A percentile compares a stretch with the other conserved stretches of the same genome.
Evolutionary conservation across 805 yeast genomes (phyloP).

Genomic region (Kodamaea hsintzibuensis): DNA sequence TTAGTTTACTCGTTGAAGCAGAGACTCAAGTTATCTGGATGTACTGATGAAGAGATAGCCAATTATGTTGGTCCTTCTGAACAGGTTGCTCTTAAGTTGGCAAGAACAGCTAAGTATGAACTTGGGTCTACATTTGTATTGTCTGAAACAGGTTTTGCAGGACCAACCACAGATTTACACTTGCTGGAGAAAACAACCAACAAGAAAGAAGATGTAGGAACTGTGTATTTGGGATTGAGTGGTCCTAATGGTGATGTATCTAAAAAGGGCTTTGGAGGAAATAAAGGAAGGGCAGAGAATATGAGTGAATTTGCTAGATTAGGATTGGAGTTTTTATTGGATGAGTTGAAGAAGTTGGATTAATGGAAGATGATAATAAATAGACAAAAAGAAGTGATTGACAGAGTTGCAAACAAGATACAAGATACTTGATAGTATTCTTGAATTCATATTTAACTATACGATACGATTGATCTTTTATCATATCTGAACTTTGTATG

Average conservation of each 20-base stretch:
- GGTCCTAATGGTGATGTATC: slow-evolving; percentile 63
- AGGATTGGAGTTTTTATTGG: slow-evolving; percentile 63
- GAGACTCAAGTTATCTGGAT: slow-evolving; percentile 72
- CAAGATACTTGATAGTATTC: no score
- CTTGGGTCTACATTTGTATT: slow-evolving; percentile 80
- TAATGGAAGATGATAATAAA: not conserved
- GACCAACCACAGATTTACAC: slow-evolving; percentile 56
- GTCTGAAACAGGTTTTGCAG: slow-evolving; percentile 88
- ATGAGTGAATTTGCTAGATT: slow-evolving; percentile 74
- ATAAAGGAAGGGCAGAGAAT: slow-evolving; percentile 57
- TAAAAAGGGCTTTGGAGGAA: slow-evolving; percentile 45
- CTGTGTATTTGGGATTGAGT: slow-evolving; percentile 68
- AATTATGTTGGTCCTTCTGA: slow-evolving; percentile 82
- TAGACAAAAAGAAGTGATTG: no score
- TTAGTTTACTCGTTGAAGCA: slow-evolving; percentile 76
- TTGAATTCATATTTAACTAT: no score
- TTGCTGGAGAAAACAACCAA: slow-evolving; percentile 25
- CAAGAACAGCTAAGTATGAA: slow-evolving; percentile 76
- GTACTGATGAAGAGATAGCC: slow-evolving; percentile 69
- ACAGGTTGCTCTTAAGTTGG: slow-evolving; percentile 70
- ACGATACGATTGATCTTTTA: no score
- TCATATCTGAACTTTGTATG: no score
- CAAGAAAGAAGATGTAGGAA: slow-evolving; percentile 50
- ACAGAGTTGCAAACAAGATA: no score
- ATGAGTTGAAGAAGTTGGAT: slow-evolving; percentile 36